Evolutionary conservation across 805 yeast species (phyloP).

Genomic region (Teunomyces barrocoloradensis): DNA sequence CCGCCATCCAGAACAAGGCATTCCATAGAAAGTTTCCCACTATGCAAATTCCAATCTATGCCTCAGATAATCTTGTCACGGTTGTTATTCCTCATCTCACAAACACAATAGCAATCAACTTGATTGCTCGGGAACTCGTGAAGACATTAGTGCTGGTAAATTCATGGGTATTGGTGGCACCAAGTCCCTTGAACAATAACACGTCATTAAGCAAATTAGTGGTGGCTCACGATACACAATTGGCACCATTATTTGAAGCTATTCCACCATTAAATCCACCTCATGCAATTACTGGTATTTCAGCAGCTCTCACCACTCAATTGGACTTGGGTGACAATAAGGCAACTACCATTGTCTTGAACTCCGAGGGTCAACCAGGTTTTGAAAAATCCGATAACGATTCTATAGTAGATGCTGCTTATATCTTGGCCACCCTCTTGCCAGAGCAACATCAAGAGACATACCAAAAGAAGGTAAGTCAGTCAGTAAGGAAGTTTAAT

Average conservation of each 20-base stretch:
- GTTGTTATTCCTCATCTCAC: conserved; percentile 33
- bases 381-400: conserved; percentile 52
- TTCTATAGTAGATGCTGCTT: conserved; percentile 34
- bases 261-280: conserved; percentile 51
- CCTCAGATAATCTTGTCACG: conserved; percentile 6
- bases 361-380: conserved; percentile 63
- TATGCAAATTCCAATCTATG: conserved; percentile 21
- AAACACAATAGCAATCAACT: conserved; percentile 36
- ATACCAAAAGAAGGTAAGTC: conserved; percentile 17
- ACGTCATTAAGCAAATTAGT: conserved; percentile 24
- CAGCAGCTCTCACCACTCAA: conserved; percentile 44
- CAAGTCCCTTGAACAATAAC: conserved; percentile 34
- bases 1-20: conserved; percentile 26
- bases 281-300: conserved; percentile 56
- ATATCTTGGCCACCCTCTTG: conserved; percentile 8
- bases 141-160: conserved; percentile 5
- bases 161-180: conserved; percentile 33
- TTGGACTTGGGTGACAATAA: conserved; percentile 6
- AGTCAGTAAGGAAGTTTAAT: conserved; percentile 21
- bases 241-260: conserved; percentile 5
- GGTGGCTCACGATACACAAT: conserved; percentile 8
- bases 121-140: conserved; percentile 21
- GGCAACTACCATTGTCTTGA: conserved; percentile 30
- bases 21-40: conserved; percentile 20
- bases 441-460: conserved; percentile 2